Base-by-base conservation (phyloP, 805 yeast species). In the Wickerhamiella allomyrinae region DNA sequence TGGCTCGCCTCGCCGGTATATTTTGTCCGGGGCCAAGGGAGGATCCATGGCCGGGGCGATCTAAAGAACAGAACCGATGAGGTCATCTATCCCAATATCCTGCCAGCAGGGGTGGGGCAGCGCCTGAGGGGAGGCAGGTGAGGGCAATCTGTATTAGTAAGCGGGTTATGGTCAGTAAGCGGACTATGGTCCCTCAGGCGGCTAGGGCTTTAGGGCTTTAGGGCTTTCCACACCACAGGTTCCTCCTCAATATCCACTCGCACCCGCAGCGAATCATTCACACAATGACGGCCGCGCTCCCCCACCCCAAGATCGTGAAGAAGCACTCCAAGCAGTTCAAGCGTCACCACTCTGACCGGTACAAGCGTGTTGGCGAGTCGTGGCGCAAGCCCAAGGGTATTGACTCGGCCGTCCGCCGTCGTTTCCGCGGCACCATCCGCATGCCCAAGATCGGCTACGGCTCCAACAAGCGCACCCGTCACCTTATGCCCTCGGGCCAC, bases 331-430 rank as follows among this genome's bases (percentile, higher is more conserved):
- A 85, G 79, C 82, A 81, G 79, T 91, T 91, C 83, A 93, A 87
- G 89, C 86, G 99, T 77, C 97, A 89, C 72, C 98, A 91, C 79
- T 86, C 95, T 71, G 99, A 91, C 81, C 85, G 95, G 75, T 89
- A 86, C 75, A 79, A 78, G 79, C 87, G 99, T 75, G 95, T 91
- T 60, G 74, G 84, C 65, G 96, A 85, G 74, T 80, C 79, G 79
- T 93, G 98, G 98, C 91, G 99, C 85, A 89, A 91, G 77, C 99
- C 93, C 76, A 91, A 91, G 84, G 99, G 99, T 91, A 91, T 91
- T 69, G 99, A 91, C 78, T 87, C 97, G 60, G 78, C 85, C 75
- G 96, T 93, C 69, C 91, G 99, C 79, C 89, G 98, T 79, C 63
- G 69, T 52, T 91, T 91, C 94, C 85, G 96, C 80, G 98, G 98